Evolutionary conservation across 192 early-diverging fungal genomes (phyloP).

Genomic region (Geosiphon pyriformis): DNA sequence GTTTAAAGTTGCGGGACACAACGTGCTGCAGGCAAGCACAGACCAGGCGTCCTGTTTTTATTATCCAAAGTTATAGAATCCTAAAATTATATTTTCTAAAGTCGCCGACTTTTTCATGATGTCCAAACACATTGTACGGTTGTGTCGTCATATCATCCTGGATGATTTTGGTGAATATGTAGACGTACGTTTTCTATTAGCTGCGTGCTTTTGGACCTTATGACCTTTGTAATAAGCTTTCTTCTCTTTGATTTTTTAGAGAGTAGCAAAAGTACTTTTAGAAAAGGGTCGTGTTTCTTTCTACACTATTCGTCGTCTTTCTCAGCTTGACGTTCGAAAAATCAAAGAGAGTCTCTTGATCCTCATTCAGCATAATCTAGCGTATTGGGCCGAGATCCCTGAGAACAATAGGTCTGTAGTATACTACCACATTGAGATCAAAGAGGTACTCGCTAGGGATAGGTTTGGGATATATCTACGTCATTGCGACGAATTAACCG

Average conservation of each 20-base stretch:
- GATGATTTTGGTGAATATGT: conserved; percentile 80
- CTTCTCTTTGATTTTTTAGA: conserved; percentile 33
- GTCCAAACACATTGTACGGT: not conserved
- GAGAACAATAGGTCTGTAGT: conserved; percentile 56
- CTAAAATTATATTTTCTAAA: no score
- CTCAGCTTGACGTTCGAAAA: conserved; percentile 41
- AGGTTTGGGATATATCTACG: not conserved
- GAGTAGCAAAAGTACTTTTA: conserved; percentile 54
- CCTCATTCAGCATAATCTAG: conserved; percentile 83
- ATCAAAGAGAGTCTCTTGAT: conserved; percentile 73
- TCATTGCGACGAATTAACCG: not conserved
- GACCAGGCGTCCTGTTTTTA: no score
- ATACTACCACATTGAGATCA: conserved; percentile 60
- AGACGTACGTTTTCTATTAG: conserved; percentile 43
- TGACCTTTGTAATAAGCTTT: not conserved
- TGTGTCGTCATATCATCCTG: conserved; percentile 51
- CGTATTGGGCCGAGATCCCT: conserved; percentile 58
- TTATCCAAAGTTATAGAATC: no score
- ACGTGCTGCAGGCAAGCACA: no score
- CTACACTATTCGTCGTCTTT: conserved; percentile 40
- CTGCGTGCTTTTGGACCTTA: not conserved
- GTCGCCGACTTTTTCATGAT: no score
- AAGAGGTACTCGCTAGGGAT: conserved; percentile 51
- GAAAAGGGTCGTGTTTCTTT: conserved; percentile 66
- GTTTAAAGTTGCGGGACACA: no score